These are phyloP conservation scores for Hawksworthiomyces lignivorus DNA, from an alignment of 2,329 filamentous ascomycete species.

Conservation along the genomic window DNA sequence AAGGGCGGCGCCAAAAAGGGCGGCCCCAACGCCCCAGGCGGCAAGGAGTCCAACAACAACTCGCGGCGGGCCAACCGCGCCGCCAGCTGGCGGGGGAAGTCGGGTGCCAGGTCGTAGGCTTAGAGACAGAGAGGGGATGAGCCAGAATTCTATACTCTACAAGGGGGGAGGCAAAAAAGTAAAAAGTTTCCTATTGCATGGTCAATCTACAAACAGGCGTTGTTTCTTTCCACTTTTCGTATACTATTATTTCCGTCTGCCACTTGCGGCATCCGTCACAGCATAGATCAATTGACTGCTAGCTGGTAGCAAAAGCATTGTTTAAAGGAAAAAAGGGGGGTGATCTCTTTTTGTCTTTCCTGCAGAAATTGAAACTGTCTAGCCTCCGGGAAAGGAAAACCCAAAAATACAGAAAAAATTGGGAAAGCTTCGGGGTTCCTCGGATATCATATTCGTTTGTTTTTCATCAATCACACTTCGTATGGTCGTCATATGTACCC, in stretches of 20 bases:
- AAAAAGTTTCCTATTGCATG: too few relatives aligned
- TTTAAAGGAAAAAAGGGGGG: not conserved
- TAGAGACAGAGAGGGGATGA: too few relatives aligned
- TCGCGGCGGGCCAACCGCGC: constrained; percentile 17
- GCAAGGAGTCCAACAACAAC: constrained; percentile 39
- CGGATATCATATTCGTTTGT: constrained; percentile 2
- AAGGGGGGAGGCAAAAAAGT: too few relatives aligned
- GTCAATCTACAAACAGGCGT: too few relatives aligned
- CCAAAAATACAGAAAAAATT: not conserved
- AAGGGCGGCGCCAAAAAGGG: constrained; percentile 36
- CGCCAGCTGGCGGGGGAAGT: constrained; percentile 14
- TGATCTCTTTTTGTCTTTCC: not conserved
- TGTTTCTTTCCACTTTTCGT: too few relatives aligned
- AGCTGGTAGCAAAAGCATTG: too few relatives aligned
- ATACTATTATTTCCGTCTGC: too few relatives aligned
- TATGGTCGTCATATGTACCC: constrained; percentile 9
- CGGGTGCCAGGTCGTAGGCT: too few relatives aligned
- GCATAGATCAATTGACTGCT: too few relatives aligned
- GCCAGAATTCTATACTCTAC: too few relatives aligned
- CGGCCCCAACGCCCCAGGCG: not conserved
- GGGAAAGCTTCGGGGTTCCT: not conserved
- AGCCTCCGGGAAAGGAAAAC: not conserved
- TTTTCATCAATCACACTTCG: constrained; percentile 6
- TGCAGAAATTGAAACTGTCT: too few relatives aligned
- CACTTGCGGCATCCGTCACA: too few relatives aligned